Conservation (phyloP, 2,329 filamentous ascomycete species). For the Paraconiothyrium brasiliense region DNA sequence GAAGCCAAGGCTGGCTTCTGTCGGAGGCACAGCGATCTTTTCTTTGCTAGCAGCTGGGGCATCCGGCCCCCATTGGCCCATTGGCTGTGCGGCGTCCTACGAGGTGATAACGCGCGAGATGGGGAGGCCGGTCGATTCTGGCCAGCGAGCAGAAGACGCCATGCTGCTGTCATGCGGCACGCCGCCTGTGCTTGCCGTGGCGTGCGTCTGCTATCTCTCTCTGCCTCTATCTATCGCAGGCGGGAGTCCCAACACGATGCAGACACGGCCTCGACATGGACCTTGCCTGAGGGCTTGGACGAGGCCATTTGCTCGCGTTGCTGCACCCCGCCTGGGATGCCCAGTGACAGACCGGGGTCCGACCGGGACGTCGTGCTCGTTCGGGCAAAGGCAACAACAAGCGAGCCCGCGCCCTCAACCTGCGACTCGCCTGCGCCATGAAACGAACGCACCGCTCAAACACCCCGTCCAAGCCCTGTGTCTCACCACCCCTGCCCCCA, state of each 20-base stretch:
- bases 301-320: constrained; percentile 7
- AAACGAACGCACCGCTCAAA: constrained; percentile 16
- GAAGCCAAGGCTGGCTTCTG: constrained; percentile 13
- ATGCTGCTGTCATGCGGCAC: constrained; percentile 13
- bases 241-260: not conserved
- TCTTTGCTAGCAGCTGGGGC: not conserved
- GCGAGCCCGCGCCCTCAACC: constrained; percentile 1
- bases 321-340: not conserved
- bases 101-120: not conserved
- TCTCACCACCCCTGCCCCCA: constrained; percentile 7
- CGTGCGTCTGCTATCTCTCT: not conserved
- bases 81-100: constrained; percentile 9
- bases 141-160: not conserved
- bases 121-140: constrained; percentile 1
- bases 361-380: constrained; percentile 3
- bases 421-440: constrained; percentile 12
- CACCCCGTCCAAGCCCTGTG: constrained; percentile 1
- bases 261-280: not conserved
- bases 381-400: not conserved
- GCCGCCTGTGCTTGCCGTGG: not conserved
- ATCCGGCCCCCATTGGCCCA: constrained; percentile 14
- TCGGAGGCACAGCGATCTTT: constrained; percentile 8
- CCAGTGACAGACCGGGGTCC: not conserved
- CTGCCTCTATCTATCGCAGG: not conserved
- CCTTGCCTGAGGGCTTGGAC: not conserved